Evolutionary conservation across 768 basidiomycete species (phyloP).

Genomic region (Lactarius hatsudake): DNA sequence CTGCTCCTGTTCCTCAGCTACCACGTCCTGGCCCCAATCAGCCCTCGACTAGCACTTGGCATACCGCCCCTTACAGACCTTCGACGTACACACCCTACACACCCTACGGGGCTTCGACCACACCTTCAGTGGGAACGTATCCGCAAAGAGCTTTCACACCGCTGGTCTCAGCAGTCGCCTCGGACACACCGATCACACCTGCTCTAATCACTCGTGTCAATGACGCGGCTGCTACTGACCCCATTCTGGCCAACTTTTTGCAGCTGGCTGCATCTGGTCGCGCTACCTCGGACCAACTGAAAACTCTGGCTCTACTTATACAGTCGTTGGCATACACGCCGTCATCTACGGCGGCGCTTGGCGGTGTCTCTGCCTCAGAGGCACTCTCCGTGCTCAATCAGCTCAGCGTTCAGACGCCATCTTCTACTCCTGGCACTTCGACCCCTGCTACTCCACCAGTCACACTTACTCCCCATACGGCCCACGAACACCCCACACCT

Average conservation of each 20-base stretch:
- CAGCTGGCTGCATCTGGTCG: slow-evolving; percentile 60
- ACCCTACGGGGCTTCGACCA: background rate
- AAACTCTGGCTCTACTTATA: slow-evolving; percentile 70
- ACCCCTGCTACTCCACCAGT: slow-evolving; percentile 8
- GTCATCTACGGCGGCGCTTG: slow-evolving; percentile 7
- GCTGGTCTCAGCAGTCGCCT: slow-evolving; percentile 45
- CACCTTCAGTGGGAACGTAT: background rate
- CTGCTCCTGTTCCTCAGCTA: slow-evolving; percentile 28
- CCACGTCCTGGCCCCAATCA: slow-evolving; percentile 29
- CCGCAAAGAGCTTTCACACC: slow-evolving; percentile 37
- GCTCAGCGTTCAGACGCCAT: slow-evolving; percentile 2
- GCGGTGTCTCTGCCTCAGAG: slow-evolving; percentile 9
- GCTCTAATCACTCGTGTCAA: slow-evolving; percentile 63
- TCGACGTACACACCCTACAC: slow-evolving; percentile 15
- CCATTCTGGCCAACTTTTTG: slow-evolving; percentile 63
- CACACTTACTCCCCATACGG: slow-evolving; percentile 3
- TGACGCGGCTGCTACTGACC: slow-evolving; percentile 60
- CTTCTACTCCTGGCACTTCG: slow-evolving; percentile 10
- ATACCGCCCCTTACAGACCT: slow-evolving; percentile 18
- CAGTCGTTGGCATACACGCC: slow-evolving; percentile 52
- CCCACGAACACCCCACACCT: background rate
- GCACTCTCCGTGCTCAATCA: slow-evolving; percentile 16
- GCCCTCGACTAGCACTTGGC: slow-evolving; percentile 30
- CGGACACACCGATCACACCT: slow-evolving; percentile 52
- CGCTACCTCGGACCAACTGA: slow-evolving; percentile 62